Evolutionary conservation across 2,329 filamentous ascomycete genomes (phyloP).

Genomic region (Thelonectria rubi): DNA sequence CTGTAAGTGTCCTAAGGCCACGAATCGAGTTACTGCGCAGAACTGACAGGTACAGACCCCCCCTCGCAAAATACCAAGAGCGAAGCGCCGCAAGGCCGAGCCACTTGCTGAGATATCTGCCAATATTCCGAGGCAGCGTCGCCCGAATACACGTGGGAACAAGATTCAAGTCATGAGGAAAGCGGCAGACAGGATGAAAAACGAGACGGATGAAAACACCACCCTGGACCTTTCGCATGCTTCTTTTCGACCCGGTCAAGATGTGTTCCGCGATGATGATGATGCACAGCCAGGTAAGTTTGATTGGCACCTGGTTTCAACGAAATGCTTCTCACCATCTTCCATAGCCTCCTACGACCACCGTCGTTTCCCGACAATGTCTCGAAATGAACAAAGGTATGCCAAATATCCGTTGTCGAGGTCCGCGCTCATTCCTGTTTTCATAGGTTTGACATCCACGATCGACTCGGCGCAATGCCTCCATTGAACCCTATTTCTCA

Average conservation of each 20-base stretch:
- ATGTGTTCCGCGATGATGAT: conserved; percentile 46
- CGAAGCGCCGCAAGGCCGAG: conserved; percentile 45
- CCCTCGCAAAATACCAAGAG: conserved; percentile 43
- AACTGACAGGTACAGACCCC: conserved; percentile 38
- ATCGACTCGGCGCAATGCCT: conserved; percentile 47
- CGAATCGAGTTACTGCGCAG: conserved; percentile 2
- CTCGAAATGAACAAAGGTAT: conserved; percentile 42
- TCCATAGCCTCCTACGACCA: conserved; percentile 38
- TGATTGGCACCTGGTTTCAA: background rate
- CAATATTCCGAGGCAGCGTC: conserved; percentile 46
- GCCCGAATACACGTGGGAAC: conserved; percentile 31
- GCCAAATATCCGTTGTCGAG: background rate
- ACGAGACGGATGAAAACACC: conserved; percentile 26
- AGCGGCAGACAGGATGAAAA: conserved; percentile 29
- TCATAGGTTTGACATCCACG: conserved; percentile 45
- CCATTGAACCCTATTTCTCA: conserved; percentile 50
- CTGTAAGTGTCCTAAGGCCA: conserved; percentile 52
- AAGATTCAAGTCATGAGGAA: conserved; percentile 32
- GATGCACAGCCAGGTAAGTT: conserved; percentile 40
- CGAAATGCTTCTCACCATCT: conserved; percentile 29
- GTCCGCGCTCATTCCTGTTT: conserved; percentile 18
- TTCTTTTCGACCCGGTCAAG: conserved; percentile 38
- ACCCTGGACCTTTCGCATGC: conserved; percentile 25
- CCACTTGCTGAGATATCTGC: conserved; percentile 48
- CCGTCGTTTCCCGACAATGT: conserved; percentile 34